Conservation (phyloP, 495 filamentous ascomycete genomes). For the Aspergillus funiculosus region DNA sequence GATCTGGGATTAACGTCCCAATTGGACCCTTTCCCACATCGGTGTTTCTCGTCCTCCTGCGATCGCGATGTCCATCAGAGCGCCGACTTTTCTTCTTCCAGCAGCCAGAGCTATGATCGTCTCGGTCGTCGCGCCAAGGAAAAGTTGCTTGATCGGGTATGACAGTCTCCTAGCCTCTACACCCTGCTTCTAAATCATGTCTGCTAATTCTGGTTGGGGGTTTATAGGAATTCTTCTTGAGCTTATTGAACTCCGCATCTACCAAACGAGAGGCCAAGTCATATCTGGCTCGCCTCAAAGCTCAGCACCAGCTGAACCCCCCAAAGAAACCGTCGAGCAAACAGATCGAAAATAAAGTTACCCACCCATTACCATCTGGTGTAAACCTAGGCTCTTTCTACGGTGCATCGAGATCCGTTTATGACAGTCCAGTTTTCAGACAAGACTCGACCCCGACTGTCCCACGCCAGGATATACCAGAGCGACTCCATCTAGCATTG, state of each 20-base stretch:
- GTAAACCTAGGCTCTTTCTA: conserved; percentile 63
- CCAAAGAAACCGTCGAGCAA: conserved; percentile 17
- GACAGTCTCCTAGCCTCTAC: background rate
- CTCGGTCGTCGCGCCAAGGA: conserved; percentile 45
- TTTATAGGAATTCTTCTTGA: conserved; percentile 73
- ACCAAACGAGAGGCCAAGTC: conserved; percentile 87
- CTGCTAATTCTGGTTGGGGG: background rate
- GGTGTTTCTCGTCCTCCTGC: conserved; percentile 17
- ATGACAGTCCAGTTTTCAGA: conserved; percentile 57
- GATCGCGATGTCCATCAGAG: conserved; percentile 26
- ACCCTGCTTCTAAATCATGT: background rate
- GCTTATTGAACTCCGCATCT: conserved; percentile 73
- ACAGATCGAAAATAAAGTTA: conserved; percentile 16
- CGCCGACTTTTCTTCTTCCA: conserved; percentile 38
- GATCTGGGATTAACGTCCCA: no score
- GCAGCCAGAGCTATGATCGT: conserved; percentile 28
- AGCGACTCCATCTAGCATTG: conserved; percentile 70
- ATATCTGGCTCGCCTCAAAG: conserved; percentile 75
- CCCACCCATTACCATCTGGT: conserved; percentile 31
- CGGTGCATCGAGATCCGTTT: conserved; percentile 52
- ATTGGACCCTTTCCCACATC: conserved; percentile 16
- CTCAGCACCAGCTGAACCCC: conserved; percentile 27
- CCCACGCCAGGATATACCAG: conserved; percentile 24
- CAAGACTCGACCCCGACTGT: conserved; percentile 40
- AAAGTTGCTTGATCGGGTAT: conserved; percentile 42